Conservation (phyloP, 2,329 filamentous ascomycete species). For the Hirsutella rhossiliensis region DNA sequence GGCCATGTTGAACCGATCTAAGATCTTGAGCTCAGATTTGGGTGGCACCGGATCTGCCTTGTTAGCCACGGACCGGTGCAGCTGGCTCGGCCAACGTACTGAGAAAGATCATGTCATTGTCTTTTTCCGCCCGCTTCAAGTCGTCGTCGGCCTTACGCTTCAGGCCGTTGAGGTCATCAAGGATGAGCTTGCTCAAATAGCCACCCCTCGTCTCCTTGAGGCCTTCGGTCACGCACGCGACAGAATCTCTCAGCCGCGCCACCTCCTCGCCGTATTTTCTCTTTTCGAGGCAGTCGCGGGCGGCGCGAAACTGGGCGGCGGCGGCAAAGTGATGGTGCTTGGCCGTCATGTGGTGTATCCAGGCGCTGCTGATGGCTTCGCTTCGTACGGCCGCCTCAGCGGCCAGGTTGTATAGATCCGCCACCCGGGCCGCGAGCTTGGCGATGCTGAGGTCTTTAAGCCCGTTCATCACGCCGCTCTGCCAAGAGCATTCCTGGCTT, state of each 20-base stretch:
- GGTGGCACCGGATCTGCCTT: conserved; percentile 61
- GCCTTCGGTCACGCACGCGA: conserved; percentile 73
- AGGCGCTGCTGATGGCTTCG: conserved; percentile 79
- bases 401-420: conserved; percentile 77
- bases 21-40: conserved; percentile 73
- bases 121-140: conserved; percentile 82
- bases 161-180: conserved; percentile 70
- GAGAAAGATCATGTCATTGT: conserved; percentile 93
- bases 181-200: conserved; percentile 70
- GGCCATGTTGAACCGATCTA: conserved; percentile 87
- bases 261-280: conserved; percentile 92
- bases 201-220: conserved; percentile 63
- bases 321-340: conserved; percentile 97
- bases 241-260: conserved; percentile 69
- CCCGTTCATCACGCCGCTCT: conserved; percentile 87
- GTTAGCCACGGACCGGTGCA: conserved; percentile 16
- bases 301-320: conserved; percentile 84
- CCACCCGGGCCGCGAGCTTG: conserved; percentile 78
- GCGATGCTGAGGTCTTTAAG: conserved; percentile 89
- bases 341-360: conserved; percentile 96
- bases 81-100: conserved; percentile 32
- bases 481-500: conserved; percentile 96
- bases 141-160: conserved; percentile 79
- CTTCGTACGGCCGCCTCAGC: conserved; percentile 81
- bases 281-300: conserved; percentile 86